Evolutionary conservation across 192 early-diverging fungal genomes (phyloP).

Genomic region (Oehlia diaphana): DNA sequence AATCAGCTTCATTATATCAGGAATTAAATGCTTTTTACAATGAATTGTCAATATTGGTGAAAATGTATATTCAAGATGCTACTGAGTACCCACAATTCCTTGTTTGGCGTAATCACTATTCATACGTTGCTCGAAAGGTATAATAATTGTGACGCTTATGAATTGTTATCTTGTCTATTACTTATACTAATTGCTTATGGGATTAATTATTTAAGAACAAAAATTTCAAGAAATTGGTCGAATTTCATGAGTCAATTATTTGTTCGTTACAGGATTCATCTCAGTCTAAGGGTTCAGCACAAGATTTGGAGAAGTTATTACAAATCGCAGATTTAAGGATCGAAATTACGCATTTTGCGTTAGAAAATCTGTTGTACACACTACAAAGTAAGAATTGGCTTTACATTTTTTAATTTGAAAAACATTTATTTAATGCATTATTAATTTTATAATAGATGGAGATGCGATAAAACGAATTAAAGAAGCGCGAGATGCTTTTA

Average conservation of each 20-base stretch:
- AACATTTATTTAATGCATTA: not conserved
- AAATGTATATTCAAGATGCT: slow-evolving; percentile 23
- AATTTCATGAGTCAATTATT: not conserved
- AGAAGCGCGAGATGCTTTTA: not conserved
- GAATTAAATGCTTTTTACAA: not conserved
- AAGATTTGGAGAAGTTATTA: not conserved
- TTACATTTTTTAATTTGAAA: not conserved
- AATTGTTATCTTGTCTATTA: not conserved
- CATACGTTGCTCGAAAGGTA: slow-evolving; percentile 49
- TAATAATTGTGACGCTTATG: not conserved
- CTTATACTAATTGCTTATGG: not conserved
- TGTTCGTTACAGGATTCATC: not conserved
- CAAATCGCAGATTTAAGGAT: not conserved
- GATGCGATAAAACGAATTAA: not conserved
- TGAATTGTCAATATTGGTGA: slow-evolving; percentile 25
- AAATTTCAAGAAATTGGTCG: not conserved
- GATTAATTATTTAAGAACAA: not conserved
- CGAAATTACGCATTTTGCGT: not conserved
- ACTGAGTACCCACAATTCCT: slow-evolving; percentile 32
- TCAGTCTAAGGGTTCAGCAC: not conserved
- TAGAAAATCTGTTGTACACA: not conserved
- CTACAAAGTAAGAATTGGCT: not conserved
- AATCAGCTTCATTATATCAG: not conserved
- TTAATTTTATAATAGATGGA: not conserved
- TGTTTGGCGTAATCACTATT: slow-evolving; percentile 42